Conservation (phyloP, 371 early-diverging fungal genomes). For the Capillidium rhysosporum region DNA sequence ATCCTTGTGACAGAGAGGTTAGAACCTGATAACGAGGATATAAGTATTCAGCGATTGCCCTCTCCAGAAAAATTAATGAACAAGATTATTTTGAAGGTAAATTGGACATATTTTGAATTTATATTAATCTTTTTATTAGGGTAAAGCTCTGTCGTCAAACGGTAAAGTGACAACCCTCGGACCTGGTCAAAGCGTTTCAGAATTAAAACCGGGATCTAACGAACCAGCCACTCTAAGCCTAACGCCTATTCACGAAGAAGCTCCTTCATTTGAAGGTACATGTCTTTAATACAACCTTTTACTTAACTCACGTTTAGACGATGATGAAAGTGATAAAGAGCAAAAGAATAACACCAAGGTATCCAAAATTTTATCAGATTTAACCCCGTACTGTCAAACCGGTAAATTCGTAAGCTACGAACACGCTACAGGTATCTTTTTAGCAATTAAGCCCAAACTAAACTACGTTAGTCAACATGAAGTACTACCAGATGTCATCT, state of each 20-base stretch:
- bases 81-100: conserved; percentile 49
- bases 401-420: conserved; percentile 30
- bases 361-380: conserved; percentile 31
- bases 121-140: background rate
- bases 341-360: conserved; percentile 19
- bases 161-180: background rate
- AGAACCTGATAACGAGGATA: background rate
- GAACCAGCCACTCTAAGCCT: background rate
- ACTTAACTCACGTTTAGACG: background rate
- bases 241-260: background rate
- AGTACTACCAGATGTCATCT: conserved; percentile 37
- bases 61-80: conserved; percentile 37
- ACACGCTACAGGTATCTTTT: conserved; percentile 2
- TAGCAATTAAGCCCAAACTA: background rate
- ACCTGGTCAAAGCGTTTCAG: no score
- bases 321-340: conserved; percentile 9
- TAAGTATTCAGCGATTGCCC: conserved; percentile 23
- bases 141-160: background rate
- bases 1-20: conserved; percentile 27
- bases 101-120: conserved; percentile 12
- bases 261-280: background rate
- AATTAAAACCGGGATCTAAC: background rate
- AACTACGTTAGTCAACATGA: conserved; percentile 5
- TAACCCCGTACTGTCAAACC: conserved; percentile 47
- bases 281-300: background rate